Evolutionary conservation across 2,329 filamentous ascomycete genomes (phyloP), one percentile per base, ranked within the genome.

Genomic region (Claviceps lovelessii): DNA sequence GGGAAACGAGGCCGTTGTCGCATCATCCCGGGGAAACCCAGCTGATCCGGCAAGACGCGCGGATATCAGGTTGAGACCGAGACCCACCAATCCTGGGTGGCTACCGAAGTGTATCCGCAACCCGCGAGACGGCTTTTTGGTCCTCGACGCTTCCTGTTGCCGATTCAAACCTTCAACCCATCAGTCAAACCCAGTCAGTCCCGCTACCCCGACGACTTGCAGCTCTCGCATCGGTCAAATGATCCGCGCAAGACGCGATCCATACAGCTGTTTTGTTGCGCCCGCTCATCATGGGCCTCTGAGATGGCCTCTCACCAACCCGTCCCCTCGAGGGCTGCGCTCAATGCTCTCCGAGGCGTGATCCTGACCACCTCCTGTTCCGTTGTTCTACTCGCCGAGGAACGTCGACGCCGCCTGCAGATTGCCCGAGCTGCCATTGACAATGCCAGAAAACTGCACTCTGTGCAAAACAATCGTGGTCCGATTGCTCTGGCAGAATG

Each of bases 281-380:
- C 4, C n/a, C 29, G 41, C 45, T n/a, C 54, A 55, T 19, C 15
- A 66, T 68, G 62, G 61, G 61, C 61, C 54, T 57, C 60, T 64
- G 56, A 60, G 57, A 78, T 78, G 76, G 70, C 72, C 53, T 64
- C 72, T 55, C 69, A 70, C 51, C 67, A 73, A 55, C 74, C 74
- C 56, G 73, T 77, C 55, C 77, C 77, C 50, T 80, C 78, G 42
- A 76, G 76, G 67, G 75, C 75, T 56, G 76, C 75, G 56, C 71
- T 81, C 59, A 74, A 76, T 64, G 74, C 77, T 56, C 74, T 81
- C 41, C 76, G 77, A 57, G 74, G 77, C 58, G 71, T 80, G 56
- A 72, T 78, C 54, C 66, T 81, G 17, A 78, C 78, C 52, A 80
- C 78, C 2, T 79, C 78, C 9, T 81, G 77, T 62, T 80, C 77